A percentile compares a stretch with the other conserved stretches of the same genome.
Conservation (phyloP, 768 basidiomycete species). For the Mycena amicta region DNA sequence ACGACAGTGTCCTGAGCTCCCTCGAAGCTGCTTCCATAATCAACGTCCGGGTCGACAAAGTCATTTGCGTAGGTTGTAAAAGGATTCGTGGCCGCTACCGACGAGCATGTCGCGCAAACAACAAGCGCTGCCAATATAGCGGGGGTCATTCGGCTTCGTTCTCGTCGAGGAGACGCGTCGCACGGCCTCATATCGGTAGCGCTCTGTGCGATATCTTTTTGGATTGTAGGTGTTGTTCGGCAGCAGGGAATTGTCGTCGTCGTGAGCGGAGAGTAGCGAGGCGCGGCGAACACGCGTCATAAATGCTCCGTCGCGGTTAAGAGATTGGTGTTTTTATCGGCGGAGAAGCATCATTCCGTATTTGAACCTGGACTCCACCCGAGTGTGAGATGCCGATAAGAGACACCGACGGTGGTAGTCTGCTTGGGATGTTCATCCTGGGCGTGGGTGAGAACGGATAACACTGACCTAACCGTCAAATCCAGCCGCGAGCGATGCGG, state of each 20-base stretch:
- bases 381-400: no score
- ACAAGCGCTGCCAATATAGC: not conserved
- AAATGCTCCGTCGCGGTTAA: no score
- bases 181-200: not conserved
- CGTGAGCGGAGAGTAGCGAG: not conserved
- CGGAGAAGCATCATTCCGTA: no score
- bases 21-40: conserved; percentile 30
- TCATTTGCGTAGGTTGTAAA: conserved; percentile 47
- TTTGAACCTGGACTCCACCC: no score
- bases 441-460: no score
- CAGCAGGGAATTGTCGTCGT: not conserved
- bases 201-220: not conserved
- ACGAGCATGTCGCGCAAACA: not conserved
- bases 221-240: not conserved
- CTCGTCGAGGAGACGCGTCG: not conserved
- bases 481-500: no score
- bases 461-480: no score
- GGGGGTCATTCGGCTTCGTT: not conserved
- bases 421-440: no score
- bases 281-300: not conserved
- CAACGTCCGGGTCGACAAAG: conserved; percentile 54
- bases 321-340: no score
- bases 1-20: conserved; percentile 6
- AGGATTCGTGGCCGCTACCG: conserved; percentile 3
- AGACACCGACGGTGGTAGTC: no score